Base-by-base conservation (phyloP, 2,329 filamentous ascomycete species). In the Atkinsonella texensis region DNA sequence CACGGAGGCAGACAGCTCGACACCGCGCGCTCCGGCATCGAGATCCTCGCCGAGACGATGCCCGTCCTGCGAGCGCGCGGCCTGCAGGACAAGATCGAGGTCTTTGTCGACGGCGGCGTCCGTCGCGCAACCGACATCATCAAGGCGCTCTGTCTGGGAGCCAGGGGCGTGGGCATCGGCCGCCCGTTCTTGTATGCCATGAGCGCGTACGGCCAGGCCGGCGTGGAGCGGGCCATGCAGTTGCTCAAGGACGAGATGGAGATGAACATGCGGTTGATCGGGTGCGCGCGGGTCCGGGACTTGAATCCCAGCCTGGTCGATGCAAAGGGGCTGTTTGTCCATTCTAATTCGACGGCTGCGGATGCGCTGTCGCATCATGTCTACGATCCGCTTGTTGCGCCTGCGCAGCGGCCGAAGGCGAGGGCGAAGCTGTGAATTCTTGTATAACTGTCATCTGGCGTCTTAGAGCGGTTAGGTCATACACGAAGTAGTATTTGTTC, bases 251-350 rank as follows among this genome's bases (percentile, higher is more conserved):
- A 97, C 63, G 93, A 98, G 76, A 87, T 98, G 80, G 89, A 94
- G 73, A 97, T 97, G 91, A 93, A 91, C 64, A 97, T 98, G 93
- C 81, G 93, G 7, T 73, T 98, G 56, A 89, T 98, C 59, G 93
- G 93, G 10, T 87, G 83, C 53, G 79, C 76, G 18, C 83, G 70
- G 54, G 68, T 98, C 33, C 81, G 82, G 38, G 83, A 98, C 59
- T 71, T 98, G 55, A 87, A 86, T 55, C 85, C 90, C 0, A 83
- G 81, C 28, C 71, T 98, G 67, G 67, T 98, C 18, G 93, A 98
- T 65, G 79, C 81, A 0, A 74, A 85, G 54, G 87, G 84, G 2
- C 65, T 96, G 58, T 70, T 71, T 54, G 69, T 67, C 54, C 79
- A 82, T 57, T 68, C 71, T 39, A 72, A 71, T 39, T 64, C 70